Evolutionary conservation across 768 basidiomycete species (phyloP).

Genomic region (Kwoniella sp.): DNA sequence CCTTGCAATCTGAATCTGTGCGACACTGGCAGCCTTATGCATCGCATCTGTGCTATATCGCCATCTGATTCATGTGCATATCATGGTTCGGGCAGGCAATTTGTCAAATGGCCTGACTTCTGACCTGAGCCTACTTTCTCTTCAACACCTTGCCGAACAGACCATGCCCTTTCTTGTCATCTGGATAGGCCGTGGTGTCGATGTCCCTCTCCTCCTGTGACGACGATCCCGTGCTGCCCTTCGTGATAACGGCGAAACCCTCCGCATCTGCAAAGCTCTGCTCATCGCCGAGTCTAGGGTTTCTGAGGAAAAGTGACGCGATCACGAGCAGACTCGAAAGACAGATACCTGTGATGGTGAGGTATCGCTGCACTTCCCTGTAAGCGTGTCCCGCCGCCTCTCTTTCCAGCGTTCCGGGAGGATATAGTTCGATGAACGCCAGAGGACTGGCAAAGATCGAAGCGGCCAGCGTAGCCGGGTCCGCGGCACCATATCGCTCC

Average conservation of each 20-base stretch:
- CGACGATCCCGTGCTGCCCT: no score
- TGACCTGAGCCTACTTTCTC: no score
- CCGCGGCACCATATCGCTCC: constrained; percentile 23
- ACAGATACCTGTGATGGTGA: constrained; percentile 47
- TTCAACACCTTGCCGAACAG: no score
- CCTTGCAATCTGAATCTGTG: no score
- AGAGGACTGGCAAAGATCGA: constrained; percentile 46
- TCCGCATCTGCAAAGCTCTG: constrained; percentile 42
- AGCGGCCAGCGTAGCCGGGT: constrained; percentile 38
- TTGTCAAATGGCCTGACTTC: no score
- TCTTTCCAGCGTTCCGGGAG: constrained; percentile 32
- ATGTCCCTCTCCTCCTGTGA: no score
- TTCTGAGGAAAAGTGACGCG: constrained; percentile 34
- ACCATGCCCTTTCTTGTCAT: no score
- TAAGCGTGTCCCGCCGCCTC: constrained; percentile 43
- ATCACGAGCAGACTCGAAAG: constrained; percentile 32
- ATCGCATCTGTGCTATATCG: no score
- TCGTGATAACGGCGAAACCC: constrained; percentile 6
- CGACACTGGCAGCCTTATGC: no score
- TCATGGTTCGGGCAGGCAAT: no score
- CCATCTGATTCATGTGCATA: no score
- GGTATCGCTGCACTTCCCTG: constrained; percentile 38
- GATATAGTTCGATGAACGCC: constrained; percentile 33
- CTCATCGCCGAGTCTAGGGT: constrained; percentile 37
- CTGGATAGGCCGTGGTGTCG: no score